Evolutionary conservation across 495 filamentous ascomycete species (phyloP), one percentile per base, ranked within the genome.

Genomic region (Lasiosphaeria hispida): DNA sequence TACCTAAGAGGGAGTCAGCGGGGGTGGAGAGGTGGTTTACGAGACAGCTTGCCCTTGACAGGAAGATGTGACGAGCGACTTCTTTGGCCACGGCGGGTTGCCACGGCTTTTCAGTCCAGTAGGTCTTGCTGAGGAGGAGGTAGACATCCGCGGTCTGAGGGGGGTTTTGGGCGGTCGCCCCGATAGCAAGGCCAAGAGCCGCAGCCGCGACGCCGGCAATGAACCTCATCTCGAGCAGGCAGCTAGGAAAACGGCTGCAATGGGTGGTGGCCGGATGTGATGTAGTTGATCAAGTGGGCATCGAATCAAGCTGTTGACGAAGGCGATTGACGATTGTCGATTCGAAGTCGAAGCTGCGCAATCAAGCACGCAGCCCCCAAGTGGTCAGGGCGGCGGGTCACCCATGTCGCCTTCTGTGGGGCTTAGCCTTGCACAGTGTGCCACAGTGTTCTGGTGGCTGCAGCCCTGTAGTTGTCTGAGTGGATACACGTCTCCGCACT

Each of bases 1-100:
- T 48, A 78, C 67, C 54, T 80, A 73, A 61, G 69, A 66, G 3
- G 30, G 18, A 19, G 74, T 72, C 63, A 69, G 64, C 14, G 72
- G 66, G 15, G 33, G 33, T 2, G 10, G 2, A 18, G 8, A 14
- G 8, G n/a, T 19, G 13, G 58, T 49, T n/a, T 45, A 7, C 23
- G 23, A 39, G 35, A 6, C 11, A 50, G 13, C 55, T 47, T 61
- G 52, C 69, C 47, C 70, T 66, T 37, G 71, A 69, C 18, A 71
- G 60, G n/a, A 73, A 36, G 10, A 73, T 70, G 54, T 73, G 67
- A 44, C 70, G 70, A 30, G 63, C 69, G 39, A 73, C 57, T 60
- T 73, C 69, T 58, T 64, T 69, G 47, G 68, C 63, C n/a, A 72
- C 23, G 23, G 23, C 23, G 23, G 23, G 23, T 30, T 30, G 58